These are phyloP conservation scores for Ustilago esculenta DNA, from an alignment of 1,284 basidiomycete species.

Conservation along the genomic window DNA sequence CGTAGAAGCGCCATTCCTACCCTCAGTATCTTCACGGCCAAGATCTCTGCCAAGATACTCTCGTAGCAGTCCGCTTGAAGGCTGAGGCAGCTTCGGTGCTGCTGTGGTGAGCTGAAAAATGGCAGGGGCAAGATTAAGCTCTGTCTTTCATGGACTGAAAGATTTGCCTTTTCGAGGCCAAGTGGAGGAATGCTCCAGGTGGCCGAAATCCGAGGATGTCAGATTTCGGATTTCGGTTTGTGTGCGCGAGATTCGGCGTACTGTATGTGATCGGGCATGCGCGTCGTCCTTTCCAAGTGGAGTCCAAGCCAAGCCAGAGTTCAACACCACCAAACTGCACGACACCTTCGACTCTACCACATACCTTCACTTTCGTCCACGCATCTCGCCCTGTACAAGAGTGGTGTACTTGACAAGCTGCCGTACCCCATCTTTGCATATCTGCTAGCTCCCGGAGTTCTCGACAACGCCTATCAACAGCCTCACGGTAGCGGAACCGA, in stretches of 20 bases:
- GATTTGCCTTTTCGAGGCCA: conserved; percentile 1
- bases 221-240: conserved; percentile 10
- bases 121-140: too few relatives aligned
- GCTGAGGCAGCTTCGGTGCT: too few relatives aligned
- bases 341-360: not conserved
- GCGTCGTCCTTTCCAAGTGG: conserved; percentile 39
- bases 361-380: not conserved
- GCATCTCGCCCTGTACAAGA: not conserved
- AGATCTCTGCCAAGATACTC: too few relatives aligned
- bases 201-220: conserved; percentile 17
- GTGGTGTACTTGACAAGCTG: too few relatives aligned
- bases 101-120: too few relatives aligned
- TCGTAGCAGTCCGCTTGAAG: too few relatives aligned
- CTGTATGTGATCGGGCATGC: conserved; percentile 47
- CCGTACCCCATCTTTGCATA: not conserved
- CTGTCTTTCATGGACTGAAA: too few relatives aligned
- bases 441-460: too few relatives aligned
- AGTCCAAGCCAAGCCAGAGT: conserved; percentile 19
- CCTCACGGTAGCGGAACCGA: not conserved
- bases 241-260: conserved; percentile 1
- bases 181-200: conserved; percentile 29
- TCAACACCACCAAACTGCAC: conserved; percentile 12
- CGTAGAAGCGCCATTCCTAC: not conserved
- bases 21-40: too few relatives aligned
- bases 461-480: not conserved